Evolutionary conservation across 768 basidiomycete species (phyloP), one percentile per base, ranked within the genome.

Genomic region (Rhodotorula diobovata): DNA sequence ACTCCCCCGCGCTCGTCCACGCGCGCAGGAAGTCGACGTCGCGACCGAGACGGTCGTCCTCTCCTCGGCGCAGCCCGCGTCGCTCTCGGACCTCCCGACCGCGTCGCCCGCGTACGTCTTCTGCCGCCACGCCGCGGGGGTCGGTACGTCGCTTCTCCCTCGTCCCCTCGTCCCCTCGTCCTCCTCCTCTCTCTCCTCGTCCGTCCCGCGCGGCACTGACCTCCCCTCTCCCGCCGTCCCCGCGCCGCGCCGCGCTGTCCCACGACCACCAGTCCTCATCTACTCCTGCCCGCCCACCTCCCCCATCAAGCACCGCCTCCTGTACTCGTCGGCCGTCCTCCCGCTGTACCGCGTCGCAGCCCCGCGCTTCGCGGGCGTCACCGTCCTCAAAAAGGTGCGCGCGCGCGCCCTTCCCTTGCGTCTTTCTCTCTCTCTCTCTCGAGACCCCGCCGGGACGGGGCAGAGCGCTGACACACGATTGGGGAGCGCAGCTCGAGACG

Each of bases 241-340:
- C 32, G 4, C 21, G 35, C 41, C n/a, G 12, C n/a, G n/a, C n/a
- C n/a, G n/a, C n/a, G n/a, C n/a, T n/a, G n/a, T n/a, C n/a, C n/a
- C n/a, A n/a, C n/a, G n/a, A n/a, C n/a, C n/a, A n/a, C 14, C 72
- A 92, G 89, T 90, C 61, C 93, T 93, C 81, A 90, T 96, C 67
- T 98, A 97, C 81, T 90, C 89, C 30, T 98, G 94, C 79, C 94
- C 94, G 0, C 85, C 87, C 7, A 77, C 81, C 23, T 91, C 90
- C 12, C 89, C 90, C 2, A 84, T 96, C 81, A 91, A 91, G 77
- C 83, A 88, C 71, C 85, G 93, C 55, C 93, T 98, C 90, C 79
- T 96, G 46, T 95, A 94, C 81, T 91, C 92, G 0, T 87, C 89
- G 4, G 87, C 87, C 16, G 85, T 86, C 20, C 76, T 85, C 30